phyloP scores from a whole-genome alignment of 129 eudicot species.

The Centrapalus pauciflorus region DNA sequence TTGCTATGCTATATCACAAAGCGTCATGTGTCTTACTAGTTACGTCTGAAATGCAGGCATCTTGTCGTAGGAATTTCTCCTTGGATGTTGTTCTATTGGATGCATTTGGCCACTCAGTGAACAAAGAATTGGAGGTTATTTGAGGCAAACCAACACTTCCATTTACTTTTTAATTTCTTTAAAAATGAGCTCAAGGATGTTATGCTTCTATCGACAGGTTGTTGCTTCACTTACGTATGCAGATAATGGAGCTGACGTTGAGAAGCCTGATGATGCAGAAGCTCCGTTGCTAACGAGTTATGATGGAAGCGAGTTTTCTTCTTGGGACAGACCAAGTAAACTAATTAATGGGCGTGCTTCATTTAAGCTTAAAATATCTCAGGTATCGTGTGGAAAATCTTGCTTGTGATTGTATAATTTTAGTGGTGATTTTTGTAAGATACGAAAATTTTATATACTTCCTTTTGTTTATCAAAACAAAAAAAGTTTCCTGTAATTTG shows the following conservation, averaged over 20 bases:
- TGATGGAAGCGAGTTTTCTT: constrained; percentile 69
- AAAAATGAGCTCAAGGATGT: not conserved
- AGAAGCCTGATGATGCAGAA: constrained; percentile 58
- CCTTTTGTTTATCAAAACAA: not conserved
- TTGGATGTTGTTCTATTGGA: constrained; percentile 60
- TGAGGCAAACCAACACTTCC: constrained; percentile 5
- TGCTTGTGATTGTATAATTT: not conserved
- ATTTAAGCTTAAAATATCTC: constrained; percentile 77
- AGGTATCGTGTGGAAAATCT: constrained; percentile 39
- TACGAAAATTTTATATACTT: not conserved
- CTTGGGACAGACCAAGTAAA: constrained; percentile 75
- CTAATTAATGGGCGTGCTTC: constrained; percentile 66
- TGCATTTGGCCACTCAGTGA: constrained; percentile 53
- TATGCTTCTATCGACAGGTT: constrained; percentile 44
- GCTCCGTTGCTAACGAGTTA: constrained; percentile 68
- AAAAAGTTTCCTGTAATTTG: too few relatives aligned
- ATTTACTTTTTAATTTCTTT: not conserved
- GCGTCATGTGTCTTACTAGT: not conserved
- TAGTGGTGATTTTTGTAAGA: not conserved
- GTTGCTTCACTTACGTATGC: constrained; percentile 80
- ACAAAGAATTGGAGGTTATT: constrained; percentile 74
- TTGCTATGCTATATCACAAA: not conserved
- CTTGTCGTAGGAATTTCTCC: constrained; percentile 68
- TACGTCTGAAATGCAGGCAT: constrained; percentile 44
- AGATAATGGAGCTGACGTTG: constrained; percentile 55